These are phyloP conservation scores for Flaveria robusta DNA, from an alignment of 129 eudicot genomes.

Conservation along the genomic window DNA sequence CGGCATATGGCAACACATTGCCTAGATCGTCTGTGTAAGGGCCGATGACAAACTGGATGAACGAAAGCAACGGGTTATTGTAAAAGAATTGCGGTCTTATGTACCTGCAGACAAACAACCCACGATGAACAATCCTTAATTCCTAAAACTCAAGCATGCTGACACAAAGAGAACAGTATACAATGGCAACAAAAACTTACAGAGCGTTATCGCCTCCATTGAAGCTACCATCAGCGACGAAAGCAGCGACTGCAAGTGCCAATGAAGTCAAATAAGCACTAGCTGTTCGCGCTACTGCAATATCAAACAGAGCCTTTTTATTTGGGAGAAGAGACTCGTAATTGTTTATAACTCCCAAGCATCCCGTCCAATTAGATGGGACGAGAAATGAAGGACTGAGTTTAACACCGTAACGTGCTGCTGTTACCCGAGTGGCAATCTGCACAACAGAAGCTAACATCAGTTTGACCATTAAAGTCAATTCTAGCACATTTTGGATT, in stretches of 20 bases:
- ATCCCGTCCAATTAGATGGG: slow-evolving; percentile 96
- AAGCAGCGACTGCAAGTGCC: slow-evolving; percentile 83
- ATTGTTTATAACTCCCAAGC: slow-evolving; percentile 95
- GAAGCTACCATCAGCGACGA: slow-evolving; percentile 85
- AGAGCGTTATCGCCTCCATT: slow-evolving; percentile 98
- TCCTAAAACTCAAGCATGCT: neutral
- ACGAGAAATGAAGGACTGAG: slow-evolving; percentile 95
- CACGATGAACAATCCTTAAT: neutral
- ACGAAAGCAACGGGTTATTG: slow-evolving; percentile 91
- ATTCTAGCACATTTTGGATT: neutral
- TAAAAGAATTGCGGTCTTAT: slow-evolving; percentile 95
- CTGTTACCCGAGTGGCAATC: slow-evolving; percentile 85
- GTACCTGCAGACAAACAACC: slow-evolving; percentile 56
- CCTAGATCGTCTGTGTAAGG: slow-evolving; percentile 94
- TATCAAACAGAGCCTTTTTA: slow-evolving; percentile 91
- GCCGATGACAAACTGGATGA: slow-evolving; percentile 78
- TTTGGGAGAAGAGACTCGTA: slow-evolving; percentile 90
- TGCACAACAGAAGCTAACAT: slow-evolving; percentile 34
- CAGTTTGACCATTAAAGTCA: slow-evolving; percentile 9
- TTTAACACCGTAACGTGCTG: slow-evolving; percentile 85
- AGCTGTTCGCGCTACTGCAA: slow-evolving; percentile 96
- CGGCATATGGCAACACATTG: slow-evolving; percentile 90
- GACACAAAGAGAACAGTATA: neutral
- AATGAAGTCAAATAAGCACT: slow-evolving; percentile 94
- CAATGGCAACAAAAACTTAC: slow-evolving; percentile 45